A percentile compares a stretch with the other conserved stretches of the same genome.
These are phyloP conservation scores for Solanum bulbocastanum DNA, from an alignment of 257 asterid genomes.

Conservation along the genomic window DNA sequence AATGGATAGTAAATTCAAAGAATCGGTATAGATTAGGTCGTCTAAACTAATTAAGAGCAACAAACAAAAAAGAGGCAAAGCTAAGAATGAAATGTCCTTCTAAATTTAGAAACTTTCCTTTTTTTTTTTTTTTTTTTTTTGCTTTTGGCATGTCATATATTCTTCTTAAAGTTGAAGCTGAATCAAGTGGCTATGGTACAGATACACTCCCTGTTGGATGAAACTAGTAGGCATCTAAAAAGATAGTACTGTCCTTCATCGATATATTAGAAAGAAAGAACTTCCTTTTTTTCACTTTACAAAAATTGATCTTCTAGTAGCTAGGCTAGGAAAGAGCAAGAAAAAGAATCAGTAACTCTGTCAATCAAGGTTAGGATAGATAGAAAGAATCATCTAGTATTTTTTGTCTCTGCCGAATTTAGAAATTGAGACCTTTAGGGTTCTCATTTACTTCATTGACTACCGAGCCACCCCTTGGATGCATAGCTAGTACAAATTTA, in stretches of 20 bases:
- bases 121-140: background rate
- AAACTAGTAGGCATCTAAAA: background rate
- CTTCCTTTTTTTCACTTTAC: background rate
- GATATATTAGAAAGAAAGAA: background rate
- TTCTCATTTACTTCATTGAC: background rate
- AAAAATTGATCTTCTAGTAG: background rate
- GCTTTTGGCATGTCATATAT: background rate
- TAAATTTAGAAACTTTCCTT: background rate
- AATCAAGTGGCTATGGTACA: background rate
- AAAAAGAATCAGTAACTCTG: background rate
- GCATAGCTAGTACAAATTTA: no score
- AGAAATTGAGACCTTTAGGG: background rate
- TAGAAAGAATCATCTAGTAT: background rate
- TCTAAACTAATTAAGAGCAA: background rate
- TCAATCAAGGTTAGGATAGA: background rate
- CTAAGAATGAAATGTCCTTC: background rate
- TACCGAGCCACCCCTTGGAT: no score
- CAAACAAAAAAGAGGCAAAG: background rate
- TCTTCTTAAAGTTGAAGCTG: background rate
- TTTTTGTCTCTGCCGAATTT: no score
- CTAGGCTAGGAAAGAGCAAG: background rate
- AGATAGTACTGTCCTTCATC: background rate
- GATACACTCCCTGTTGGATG: background rate
- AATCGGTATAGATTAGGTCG: background rate
- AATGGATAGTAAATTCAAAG: background rate